Evolutionary conservation across 164 flowering plant species (phyloP).

Genomic region (Tetracentron sinense): DNA sequence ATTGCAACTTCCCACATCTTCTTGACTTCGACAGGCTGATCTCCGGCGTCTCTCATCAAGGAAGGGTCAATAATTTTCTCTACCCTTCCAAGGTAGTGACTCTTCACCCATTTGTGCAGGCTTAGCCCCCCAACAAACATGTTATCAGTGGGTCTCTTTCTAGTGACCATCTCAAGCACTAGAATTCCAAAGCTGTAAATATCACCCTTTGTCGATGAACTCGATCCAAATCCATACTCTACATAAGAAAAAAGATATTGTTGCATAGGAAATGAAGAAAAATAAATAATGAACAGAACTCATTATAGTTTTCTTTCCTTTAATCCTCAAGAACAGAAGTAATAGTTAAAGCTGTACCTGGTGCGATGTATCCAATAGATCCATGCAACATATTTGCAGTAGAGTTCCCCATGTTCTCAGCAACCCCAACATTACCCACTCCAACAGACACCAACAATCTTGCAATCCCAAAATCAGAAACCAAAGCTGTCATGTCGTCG

Average conservation of each 20-base stretch:
- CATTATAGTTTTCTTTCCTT: too few relatives aligned
- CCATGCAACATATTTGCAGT: constrained; percentile 39
- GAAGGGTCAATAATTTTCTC: constrained; percentile 35
- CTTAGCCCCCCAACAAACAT: constrained; percentile 39
- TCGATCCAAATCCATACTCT: constrained; percentile 48
- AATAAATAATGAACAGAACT: too few relatives aligned
- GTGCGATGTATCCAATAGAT: constrained; percentile 51
- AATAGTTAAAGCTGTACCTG: constrained; percentile 32
- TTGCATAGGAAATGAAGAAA: neutral
- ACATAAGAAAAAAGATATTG: neutral
- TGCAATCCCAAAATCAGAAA: constrained; percentile 51
- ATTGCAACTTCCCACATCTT: constrained; percentile 42
- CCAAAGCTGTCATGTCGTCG: constrained; percentile 50
- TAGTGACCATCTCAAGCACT: constrained; percentile 55
- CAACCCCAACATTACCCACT: constrained; percentile 22
- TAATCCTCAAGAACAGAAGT: too few relatives aligned
- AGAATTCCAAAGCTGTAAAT: constrained; percentile 60
- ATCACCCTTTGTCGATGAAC: constrained; percentile 44
- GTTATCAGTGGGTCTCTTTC: constrained; percentile 52
- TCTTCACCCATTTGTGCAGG: constrained; percentile 48
- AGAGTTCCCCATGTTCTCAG: constrained; percentile 35
- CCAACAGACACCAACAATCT: constrained; percentile 30
- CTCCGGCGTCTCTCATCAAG: constrained; percentile 23
- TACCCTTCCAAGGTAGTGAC: constrained; percentile 29
- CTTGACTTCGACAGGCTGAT: constrained; percentile 27